Base-by-base conservation (phyloP, 345 rosid species). In the Bretschneidera sinensis region DNA sequence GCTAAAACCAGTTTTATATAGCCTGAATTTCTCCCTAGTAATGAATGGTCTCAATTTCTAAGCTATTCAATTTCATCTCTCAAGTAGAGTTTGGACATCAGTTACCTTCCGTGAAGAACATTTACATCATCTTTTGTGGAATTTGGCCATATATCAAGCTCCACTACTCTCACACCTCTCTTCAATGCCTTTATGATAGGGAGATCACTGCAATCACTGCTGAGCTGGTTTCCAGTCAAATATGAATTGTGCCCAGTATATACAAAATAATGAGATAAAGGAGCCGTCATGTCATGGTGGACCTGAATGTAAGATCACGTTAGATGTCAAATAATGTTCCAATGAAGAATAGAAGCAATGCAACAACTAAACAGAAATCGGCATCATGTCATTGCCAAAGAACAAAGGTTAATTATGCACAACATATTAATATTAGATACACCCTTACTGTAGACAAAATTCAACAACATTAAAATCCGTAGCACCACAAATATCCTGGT, bases 131-230 rank as follows among this genome's bases (percentile, higher is more conserved):
- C 79, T 43, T 78, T 83, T 1, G 74, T 62, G 25, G 87, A 73
- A 71, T 84, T 84, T 0, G 97, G 99, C 99, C 97, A 90, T 25
- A 95, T 73, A 76, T 95, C 99, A 70, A 95, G 79, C 79, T 95
- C 98, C 47, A 95, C 85, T 4, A 88, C 98, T 68, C 99, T 78
- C 22, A 91, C 94, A 17, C 98, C 99, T 75, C 66, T 74, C 61
- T 62, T 64, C 71, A 95, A 59, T 6, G 96, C 91, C 59, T 82
- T 76, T 34, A 86, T 84, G 73, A 91, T 91, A 2, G 99, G 98
- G 51, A 83, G 85, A 23, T 85, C 98, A 55, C 97, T 95, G 75
- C 96, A 88, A 21, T 91, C 92, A 66, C 99, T 95, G 69, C 86
- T 91, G 7, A 95, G 91, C 60, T 95, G 98, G 55, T 91, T 95